Evolutionary conservation across 176 grass and related monocot genomes (phyloP), one percentile per base, ranked within the genome.

Genomic region (Oryza officinalis): DNA sequence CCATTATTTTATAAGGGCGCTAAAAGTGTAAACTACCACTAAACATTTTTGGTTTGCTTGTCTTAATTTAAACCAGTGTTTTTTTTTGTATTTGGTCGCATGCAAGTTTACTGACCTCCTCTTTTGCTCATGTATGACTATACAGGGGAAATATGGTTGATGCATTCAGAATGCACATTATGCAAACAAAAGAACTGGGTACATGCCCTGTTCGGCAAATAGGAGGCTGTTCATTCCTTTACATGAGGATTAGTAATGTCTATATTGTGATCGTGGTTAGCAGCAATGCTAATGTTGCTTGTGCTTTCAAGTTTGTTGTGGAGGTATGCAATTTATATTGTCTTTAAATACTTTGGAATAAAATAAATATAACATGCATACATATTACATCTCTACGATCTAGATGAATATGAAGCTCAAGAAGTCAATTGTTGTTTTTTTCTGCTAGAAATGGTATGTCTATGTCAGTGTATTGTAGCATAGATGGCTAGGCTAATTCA

Each of bases 221-320:
- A 84, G 94, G 94, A 83, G 89, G 94, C 59, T 97, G 94, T 65
- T 94, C 94, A 33, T 97, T 97, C 86, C 91, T 97, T 43, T 94
- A 97, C 76, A 97, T 97, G 94, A 87, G 94, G 90, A 97, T 97
- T 52, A 97, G 91, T 77, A 97, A 97, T 86, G 94, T 97, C 77
- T 97, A 97, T 63, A 97, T 97, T 71, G 94, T 97, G 71, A 94
- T 94, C 10, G 94, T 97, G 38, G 94, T 97, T 52, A 97, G 94
- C 86, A 88, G 94, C 89, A 97, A 97, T 90, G 94, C 94, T 77
- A 97, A 97, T 86, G 94, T 91, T 81, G 87, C 94, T 25, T 94
- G 91, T 69, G 91, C 94, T 44, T 97, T 97, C 89, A 97, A 97
- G 71, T 97, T 97, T 57, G 91, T 94, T 32, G 94, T 97, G n/a